phyloP scores from a whole-genome alignment of 768 basidiomycete genomes.

The Mycena haematopus region DNA sequence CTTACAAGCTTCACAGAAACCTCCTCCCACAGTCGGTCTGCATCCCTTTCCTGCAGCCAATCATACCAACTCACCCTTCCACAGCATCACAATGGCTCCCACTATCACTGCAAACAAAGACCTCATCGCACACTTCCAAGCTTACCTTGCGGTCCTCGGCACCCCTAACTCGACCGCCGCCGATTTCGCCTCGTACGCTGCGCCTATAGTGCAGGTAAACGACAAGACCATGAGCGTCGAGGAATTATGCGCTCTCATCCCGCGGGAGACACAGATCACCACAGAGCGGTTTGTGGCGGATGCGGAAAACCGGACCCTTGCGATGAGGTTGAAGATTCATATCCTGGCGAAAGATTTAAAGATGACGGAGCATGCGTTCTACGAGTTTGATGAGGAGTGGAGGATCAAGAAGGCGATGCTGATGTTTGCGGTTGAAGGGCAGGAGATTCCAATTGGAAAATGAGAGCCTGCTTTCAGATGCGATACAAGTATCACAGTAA shows the following conservation, averaged over 20 bases:
- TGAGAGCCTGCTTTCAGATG: too few relatives aligned
- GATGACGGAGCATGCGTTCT: constrained; percentile 13
- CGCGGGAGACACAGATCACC: neutral
- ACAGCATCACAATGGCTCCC: constrained; percentile 1
- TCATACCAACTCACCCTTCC: neutral
- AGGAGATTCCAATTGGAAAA: constrained; percentile 8
- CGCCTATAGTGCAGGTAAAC: neutral
- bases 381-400: constrained; percentile 4
- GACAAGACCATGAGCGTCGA: constrained; percentile 9
- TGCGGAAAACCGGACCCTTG: neutral
- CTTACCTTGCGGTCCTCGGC: neutral
- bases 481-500: too few relatives aligned
- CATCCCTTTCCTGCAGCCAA: too few relatives aligned
- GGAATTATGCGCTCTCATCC: constrained; percentile 7
- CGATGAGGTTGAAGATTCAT: neutral
- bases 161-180: neutral
- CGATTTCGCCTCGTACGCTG: constrained; percentile 3
- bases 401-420: constrained; percentile 2
- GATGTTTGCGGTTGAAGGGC: constrained; percentile 2
- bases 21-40: neutral
- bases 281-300: constrained; percentile 8
- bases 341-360: neutral
- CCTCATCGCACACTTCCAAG: constrained; percentile 9
- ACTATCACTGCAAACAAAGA: constrained; percentile 9
- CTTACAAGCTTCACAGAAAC: neutral